These are phyloP conservation scores for Phallus indusiatus DNA, from an alignment of 768 basidiomycete species.

Conservation along the genomic window DNA sequence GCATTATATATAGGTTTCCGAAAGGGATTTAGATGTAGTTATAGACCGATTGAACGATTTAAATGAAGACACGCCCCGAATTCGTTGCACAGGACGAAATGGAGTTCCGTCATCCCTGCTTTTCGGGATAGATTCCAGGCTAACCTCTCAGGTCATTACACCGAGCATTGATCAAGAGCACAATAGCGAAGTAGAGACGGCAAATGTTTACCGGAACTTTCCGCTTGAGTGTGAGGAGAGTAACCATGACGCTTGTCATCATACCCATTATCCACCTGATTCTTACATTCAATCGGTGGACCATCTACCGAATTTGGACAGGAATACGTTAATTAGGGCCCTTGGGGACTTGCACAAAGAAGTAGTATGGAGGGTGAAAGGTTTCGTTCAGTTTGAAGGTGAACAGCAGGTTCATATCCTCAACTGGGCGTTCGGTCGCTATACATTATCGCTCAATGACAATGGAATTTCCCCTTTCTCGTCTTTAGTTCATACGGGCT, in stretches of 20 bases:
- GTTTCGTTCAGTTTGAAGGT: slow-evolving; percentile 52
- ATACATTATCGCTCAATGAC: slow-evolving; percentile 43
- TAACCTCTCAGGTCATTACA: slow-evolving; percentile 36
- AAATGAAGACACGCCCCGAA: slow-evolving; percentile 84
- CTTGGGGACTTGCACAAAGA: slow-evolving; percentile 54
- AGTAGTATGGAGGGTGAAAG: slow-evolving; percentile 75
- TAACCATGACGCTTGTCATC: slow-evolving; percentile 13
- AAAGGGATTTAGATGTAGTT: slow-evolving; percentile 70
- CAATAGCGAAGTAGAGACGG: slow-evolving; percentile 81
- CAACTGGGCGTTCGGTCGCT: slow-evolving; percentile 93
- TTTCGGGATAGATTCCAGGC: slow-evolving; percentile 83
- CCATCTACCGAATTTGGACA: slow-evolving; percentile 20
- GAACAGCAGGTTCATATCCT: slow-evolving; percentile 42
- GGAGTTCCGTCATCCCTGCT: slow-evolving; percentile 72
- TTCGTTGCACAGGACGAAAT: slow-evolving; percentile 51
- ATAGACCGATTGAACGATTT: slow-evolving; percentile 82
- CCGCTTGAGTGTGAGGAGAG: slow-evolving; percentile 2
- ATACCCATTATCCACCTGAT: slow-evolving; percentile 13
- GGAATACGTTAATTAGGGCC: slow-evolving; percentile 33
- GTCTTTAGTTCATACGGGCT: slow-evolving; percentile 21
- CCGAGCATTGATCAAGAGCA: slow-evolving; percentile 28
- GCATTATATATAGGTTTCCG: slow-evolving; percentile 29
- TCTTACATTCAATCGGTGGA: not conserved
- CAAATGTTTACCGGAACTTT: slow-evolving; percentile 48
- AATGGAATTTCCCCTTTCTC: slow-evolving; percentile 8